Evolutionary conservation across 2,329 filamentous ascomycete species (phyloP), one percentile per base, ranked within the genome.

Genomic region (Trichoderma simmonsii): DNA sequence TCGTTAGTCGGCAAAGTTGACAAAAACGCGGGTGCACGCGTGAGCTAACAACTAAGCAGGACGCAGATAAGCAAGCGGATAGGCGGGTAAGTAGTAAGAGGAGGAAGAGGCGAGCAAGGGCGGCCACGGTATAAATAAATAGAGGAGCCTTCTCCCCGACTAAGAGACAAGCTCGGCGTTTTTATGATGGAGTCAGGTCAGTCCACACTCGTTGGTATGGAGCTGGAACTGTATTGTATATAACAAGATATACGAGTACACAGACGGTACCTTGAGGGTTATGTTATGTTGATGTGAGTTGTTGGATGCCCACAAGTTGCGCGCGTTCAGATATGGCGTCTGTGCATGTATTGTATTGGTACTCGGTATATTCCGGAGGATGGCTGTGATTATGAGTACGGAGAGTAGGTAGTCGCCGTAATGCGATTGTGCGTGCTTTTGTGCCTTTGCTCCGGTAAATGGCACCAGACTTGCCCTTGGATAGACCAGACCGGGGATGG

Each of bases 1-100:
- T 34, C 48, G 43, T 65, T 54, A 54, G 62, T 54, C 64, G 21
- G 64, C 26, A 21, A 54, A 43, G 63, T 57, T 57, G 64, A 51
- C 54, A 70, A 70, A 70, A 56, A 70, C 68, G 68, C 68, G 68
- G 68, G 68, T 56, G 68, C 43, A 48, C 68, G 68, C 68, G 68
- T 70, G 36, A 28, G 51, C 54, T 61, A 60, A 34, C 62, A 59
- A 32, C 56, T 56, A 57, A 28, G 21, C 60, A 63, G 60, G 34
- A 63, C 34, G 24, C 60, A 63, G 60, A 63, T 63, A 63, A 63
- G 60, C 30, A 12, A 32, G 64, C 64, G 64, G 64, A 59, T 57
- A 67, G 51, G 64, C 64, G 32, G 64, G 24, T 39, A 36, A 14
- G 34, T 34, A 34, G 32, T 34, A 9, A 56, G 48, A 66, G 21